Percentiles rank a stretch among this genome's conserved stretches.
Evolutionary conservation across 2,329 filamentous ascomycete genomes (phyloP).

Genomic region (Metarhizium anisopliae): DNA sequence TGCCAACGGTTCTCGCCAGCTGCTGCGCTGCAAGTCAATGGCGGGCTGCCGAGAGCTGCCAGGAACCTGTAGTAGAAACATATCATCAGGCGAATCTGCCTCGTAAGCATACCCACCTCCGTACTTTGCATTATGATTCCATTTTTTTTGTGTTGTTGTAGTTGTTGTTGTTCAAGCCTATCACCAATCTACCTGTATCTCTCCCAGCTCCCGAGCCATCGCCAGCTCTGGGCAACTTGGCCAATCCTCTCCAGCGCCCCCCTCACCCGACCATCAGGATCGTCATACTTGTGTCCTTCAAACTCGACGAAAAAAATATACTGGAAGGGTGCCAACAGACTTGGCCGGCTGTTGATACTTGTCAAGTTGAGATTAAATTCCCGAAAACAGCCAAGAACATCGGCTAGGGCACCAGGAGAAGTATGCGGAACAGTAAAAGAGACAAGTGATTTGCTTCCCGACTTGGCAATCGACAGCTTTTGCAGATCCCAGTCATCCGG

Average conservation of each 20-base stretch:
- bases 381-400: slow-evolving; percentile 72
- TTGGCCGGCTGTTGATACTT: slow-evolving; percentile 81
- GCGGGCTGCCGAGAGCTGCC: not conserved
- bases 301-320: slow-evolving; percentile 96
- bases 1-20: not conserved
- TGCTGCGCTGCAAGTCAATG: not conserved
- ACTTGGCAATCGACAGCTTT: slow-evolving; percentile 15
- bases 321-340: slow-evolving; percentile 66
- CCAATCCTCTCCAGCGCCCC: slow-evolving; percentile 50
- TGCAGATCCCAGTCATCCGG: slow-evolving; percentile 17
- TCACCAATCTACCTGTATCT: slow-evolving; percentile 12
- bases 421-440: slow-evolving; percentile 76
- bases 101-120: not conserved
- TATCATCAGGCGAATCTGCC: not conserved
- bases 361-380: slow-evolving; percentile 69
- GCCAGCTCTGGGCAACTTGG: slow-evolving; percentile 49
- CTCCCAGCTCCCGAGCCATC: slow-evolving; percentile 64
- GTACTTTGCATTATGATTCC: not conserved
- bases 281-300: slow-evolving; percentile 46
- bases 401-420: slow-evolving; percentile 72
- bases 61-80: not conserved
- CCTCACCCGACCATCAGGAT: slow-evolving; percentile 49
- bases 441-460: slow-evolving; percentile 60
- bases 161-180: slow-evolving; percentile 7
- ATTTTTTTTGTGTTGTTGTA: not conserved